Evolutionary conservation across 1,284 basidiomycete species (phyloP).

Genomic region (Schizophyllum amplum): DNA sequence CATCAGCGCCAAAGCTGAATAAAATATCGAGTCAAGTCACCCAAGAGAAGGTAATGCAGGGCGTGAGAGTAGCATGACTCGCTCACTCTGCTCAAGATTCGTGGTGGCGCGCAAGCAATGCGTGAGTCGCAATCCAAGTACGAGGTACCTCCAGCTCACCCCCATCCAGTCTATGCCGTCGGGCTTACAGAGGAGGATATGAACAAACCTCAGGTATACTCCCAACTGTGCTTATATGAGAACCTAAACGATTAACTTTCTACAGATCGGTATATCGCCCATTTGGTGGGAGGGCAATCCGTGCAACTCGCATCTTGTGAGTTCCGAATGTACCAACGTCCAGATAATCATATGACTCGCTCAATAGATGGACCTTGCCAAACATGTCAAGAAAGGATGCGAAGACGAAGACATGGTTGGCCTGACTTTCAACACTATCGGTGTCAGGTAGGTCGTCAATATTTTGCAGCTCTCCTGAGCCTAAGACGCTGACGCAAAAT

Average conservation of each 20-base stretch:
- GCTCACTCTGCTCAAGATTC: slow-evolving; percentile 37
- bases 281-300: slow-evolving; percentile 90
- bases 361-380: slow-evolving; percentile 65
- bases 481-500: neutral
- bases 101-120: slow-evolving; percentile 78
- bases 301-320: slow-evolving; percentile 71
- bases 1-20: slow-evolving; percentile 42
- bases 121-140: slow-evolving; percentile 36
- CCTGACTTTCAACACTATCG: slow-evolving; percentile 73
- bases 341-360: neutral
- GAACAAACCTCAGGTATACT: slow-evolving; percentile 66
- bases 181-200: slow-evolving; percentile 75
- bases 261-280: slow-evolving; percentile 75
- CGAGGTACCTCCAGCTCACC: neutral
- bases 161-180: slow-evolving; percentile 58
- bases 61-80: neutral
- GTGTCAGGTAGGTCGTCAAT: slow-evolving; percentile 59
- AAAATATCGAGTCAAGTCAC: slow-evolving; percentile 63
- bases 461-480: neutral
- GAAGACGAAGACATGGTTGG: slow-evolving; percentile 69
- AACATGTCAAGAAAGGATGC: slow-evolving; percentile 71
- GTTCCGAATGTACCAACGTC: slow-evolving; percentile 15
- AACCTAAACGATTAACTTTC: slow-evolving; percentile 5
- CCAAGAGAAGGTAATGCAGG: slow-evolving; percentile 51
- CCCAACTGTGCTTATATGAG: slow-evolving; percentile 8